phyloP scores from a whole-genome alignment of 257 asterid genomes.

The Solanum peruvianum region DNA sequence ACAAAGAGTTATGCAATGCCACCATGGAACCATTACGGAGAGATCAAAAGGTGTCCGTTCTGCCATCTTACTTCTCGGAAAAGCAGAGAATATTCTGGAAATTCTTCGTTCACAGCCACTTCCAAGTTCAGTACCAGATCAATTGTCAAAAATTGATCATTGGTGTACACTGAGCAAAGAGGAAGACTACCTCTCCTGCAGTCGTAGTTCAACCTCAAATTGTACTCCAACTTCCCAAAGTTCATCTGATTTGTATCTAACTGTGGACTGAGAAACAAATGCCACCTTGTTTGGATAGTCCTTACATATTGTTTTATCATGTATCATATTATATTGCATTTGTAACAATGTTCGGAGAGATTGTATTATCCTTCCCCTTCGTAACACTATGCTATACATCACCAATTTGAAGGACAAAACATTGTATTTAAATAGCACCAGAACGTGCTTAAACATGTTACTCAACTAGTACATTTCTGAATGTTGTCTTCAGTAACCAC shows the following conservation, averaged over 20 bases:
- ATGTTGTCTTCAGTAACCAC: neutral
- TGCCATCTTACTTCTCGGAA: constrained; percentile 52
- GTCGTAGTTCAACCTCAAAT: neutral
- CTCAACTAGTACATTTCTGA: neutral
- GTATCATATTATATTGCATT: neutral
- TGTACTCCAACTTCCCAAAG: constrained; percentile 4
- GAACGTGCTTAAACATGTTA: neutral
- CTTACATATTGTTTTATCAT: neutral
- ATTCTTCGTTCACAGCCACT: constrained; percentile 33
- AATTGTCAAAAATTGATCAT: constrained; percentile 33
- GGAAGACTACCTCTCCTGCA: constrained; percentile 17
- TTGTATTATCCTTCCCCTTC: neutral
- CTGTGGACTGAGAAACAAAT: constrained; percentile 23
- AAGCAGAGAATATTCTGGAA: constrained; percentile 47
- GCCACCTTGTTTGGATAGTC: neutral
- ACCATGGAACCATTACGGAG: constrained; percentile 36
- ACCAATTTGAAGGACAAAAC: neutral
- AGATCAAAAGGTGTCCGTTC: constrained; percentile 38
- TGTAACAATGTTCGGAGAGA: neutral
- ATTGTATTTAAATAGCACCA: neutral
- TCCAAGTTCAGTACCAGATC: constrained; percentile 30
- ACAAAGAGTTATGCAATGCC: constrained; percentile 39
- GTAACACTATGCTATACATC: neutral
- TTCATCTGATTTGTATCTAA: constrained; percentile 33
- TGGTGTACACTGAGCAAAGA: constrained; percentile 42